phyloP scores from a whole-genome alignment of 1,139 yeast species.

The Pichia sp. region DNA sequence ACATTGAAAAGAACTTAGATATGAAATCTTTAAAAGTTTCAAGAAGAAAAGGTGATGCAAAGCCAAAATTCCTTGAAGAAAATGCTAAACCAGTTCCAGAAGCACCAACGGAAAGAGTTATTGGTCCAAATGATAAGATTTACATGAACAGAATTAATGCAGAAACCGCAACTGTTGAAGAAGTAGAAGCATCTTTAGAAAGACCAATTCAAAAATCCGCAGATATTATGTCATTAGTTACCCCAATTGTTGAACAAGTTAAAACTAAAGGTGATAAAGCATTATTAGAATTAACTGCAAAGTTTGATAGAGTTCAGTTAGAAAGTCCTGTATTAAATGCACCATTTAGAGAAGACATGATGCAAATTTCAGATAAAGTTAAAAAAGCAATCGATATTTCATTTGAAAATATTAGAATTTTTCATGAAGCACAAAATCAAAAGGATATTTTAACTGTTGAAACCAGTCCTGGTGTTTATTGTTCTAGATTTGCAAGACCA shows the following conservation, averaged over 20 bases:
- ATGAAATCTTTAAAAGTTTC: slow-evolving; percentile 80
- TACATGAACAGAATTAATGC: slow-evolving; percentile 58
- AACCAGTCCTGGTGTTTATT: slow-evolving; percentile 87
- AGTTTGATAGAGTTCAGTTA: slow-evolving; percentile 80
- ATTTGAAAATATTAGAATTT: slow-evolving; percentile 78
- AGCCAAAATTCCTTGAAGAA: slow-evolving; percentile 54
- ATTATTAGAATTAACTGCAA: slow-evolving; percentile 75
- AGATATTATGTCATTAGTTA: slow-evolving; percentile 85
- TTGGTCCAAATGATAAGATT: slow-evolving; percentile 38
- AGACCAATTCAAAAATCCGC: slow-evolving; percentile 91
- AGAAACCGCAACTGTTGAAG: slow-evolving; percentile 37
- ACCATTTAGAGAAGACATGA: slow-evolving; percentile 75
- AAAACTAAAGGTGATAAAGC: slow-evolving; percentile 79
- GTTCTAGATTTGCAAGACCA: slow-evolving; percentile 93
- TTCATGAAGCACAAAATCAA: slow-evolving; percentile 87
- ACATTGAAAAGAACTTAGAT: slow-evolving; percentile 79
- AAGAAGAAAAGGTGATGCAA: slow-evolving; percentile 94
- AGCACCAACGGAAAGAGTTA: slow-evolving; percentile 17
- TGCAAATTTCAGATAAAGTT: slow-evolving; percentile 72
- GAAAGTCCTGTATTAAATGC: slow-evolving; percentile 71
- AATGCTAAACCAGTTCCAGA: slow-evolving; percentile 29
- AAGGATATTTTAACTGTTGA: slow-evolving; percentile 75
- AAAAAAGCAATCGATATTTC: slow-evolving; percentile 84
- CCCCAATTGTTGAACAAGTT: slow-evolving; percentile 81
- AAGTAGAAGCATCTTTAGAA: slow-evolving; percentile 54